These are phyloP conservation scores for Afroboletus lepidellus DNA, from an alignment of 1,284 basidiomycete species.

Conservation along the genomic window DNA sequence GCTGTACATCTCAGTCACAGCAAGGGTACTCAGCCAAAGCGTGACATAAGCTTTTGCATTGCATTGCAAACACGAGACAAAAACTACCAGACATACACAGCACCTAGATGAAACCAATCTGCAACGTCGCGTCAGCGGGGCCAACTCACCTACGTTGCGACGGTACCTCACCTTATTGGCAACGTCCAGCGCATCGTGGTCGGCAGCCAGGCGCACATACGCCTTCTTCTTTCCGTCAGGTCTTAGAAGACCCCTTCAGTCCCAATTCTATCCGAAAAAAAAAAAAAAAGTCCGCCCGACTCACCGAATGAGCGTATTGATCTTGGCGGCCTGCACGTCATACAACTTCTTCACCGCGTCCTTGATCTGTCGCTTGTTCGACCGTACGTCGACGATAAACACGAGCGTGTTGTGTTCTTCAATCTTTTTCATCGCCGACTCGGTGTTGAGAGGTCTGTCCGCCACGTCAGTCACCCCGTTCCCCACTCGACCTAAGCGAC, in stretches of 20 bases:
- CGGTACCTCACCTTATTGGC: slow-evolving; percentile 84
- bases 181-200: slow-evolving; percentile 97
- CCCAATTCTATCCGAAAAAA: not conserved
- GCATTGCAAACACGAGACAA: too few relatives aligned
- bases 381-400: slow-evolving; percentile 92
- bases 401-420: slow-evolving; percentile 99
- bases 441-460: slow-evolving; percentile 73
- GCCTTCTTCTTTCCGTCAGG: slow-evolving; percentile 99
- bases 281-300: slow-evolving; percentile 35
- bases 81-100: not conserved
- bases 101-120: slow-evolving; percentile 82
- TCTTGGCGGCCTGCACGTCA: slow-evolving; percentile 93
- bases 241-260: slow-evolving; percentile 45
- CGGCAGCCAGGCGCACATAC: slow-evolving; percentile 91
- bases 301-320: slow-evolving; percentile 97
- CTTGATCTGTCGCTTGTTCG: slow-evolving; percentile 99
- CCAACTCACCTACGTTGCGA: not conserved
- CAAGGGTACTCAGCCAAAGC: too few relatives aligned
- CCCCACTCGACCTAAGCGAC: slow-evolving; percentile 16
- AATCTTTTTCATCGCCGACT: slow-evolving; percentile 96
- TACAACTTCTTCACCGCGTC: slow-evolving; percentile 99
- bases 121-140: slow-evolving; percentile 4
- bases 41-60: too few relatives aligned
- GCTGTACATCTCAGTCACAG: too few relatives aligned
- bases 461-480: slow-evolving; percentile 3